Evolutionary conservation across 2,329 filamentous ascomycete genomes (phyloP).

Genomic region (Diplodia seriata): DNA sequence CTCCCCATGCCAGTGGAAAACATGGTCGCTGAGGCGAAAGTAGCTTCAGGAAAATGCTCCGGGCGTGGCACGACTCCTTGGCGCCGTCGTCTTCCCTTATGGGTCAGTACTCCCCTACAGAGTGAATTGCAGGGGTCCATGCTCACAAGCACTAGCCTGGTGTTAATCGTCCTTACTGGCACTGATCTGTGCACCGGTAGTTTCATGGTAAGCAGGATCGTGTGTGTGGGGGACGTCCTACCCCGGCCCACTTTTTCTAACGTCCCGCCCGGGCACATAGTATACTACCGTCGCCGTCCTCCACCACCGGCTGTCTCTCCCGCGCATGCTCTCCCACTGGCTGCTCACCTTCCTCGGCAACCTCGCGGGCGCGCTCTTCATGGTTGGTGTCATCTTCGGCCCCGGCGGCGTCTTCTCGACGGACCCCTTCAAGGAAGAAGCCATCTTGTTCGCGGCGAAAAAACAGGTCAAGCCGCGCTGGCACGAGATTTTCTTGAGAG

Average conservation of each 20-base stretch:
- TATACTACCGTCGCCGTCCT: constrained; percentile 36
- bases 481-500: constrained; percentile 38
- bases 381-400: constrained; percentile 57
- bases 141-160: constrained; percentile 35
- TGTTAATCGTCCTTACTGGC: constrained; percentile 23
- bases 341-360: constrained; percentile 58
- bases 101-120: constrained; percentile 3
- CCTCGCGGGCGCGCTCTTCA: constrained; percentile 57
- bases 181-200: constrained; percentile 31
- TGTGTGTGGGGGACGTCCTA: too few species aligned
- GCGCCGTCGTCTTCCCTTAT: constrained; percentile 30
- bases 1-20: too few species aligned
- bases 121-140: background rate
- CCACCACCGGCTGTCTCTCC: constrained; percentile 42
- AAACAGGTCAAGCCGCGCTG: constrained; percentile 37
- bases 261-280: background rate
- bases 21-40: background rate
- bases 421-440: constrained; percentile 35
- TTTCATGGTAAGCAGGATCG: constrained; percentile 25
- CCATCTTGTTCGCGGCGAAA: constrained; percentile 35
- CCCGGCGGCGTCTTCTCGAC: constrained; percentile 57
- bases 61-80: constrained; percentile 26
- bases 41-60: constrained; percentile 32
- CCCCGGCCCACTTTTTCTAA: background rate
- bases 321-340: constrained; percentile 53